phyloP scores from a whole-genome alignment of 495 filamentous ascomycete genomes.

The Penicillium pulvis region DNA sequence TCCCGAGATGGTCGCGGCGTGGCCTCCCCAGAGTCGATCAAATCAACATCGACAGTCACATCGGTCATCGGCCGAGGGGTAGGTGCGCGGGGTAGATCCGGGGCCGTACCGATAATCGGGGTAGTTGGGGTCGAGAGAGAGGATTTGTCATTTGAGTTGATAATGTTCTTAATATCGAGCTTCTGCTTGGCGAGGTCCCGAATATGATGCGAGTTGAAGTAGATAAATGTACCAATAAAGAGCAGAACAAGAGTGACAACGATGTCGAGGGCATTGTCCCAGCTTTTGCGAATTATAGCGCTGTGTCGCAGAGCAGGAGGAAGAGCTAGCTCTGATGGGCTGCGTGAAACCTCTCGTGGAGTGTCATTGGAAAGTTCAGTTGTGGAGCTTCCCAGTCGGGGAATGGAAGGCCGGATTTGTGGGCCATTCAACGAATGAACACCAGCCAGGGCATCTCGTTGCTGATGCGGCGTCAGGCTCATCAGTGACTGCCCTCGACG shows the following conservation, averaged over 20 bases:
- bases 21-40: conserved; percentile 27
- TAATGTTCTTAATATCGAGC: conserved; percentile 55
- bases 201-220: conserved; percentile 52
- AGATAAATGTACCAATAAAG: conserved; percentile 50
- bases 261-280: conserved; percentile 55
- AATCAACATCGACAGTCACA: conserved; percentile 38
- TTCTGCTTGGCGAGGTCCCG: conserved; percentile 52
- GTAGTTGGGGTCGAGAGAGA: conserved; percentile 48
- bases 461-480: conserved; percentile 44
- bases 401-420: conserved; percentile 37
- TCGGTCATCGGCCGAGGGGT: conserved; percentile 30
- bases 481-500: conserved; percentile 43
- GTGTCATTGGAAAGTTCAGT: conserved; percentile 43
- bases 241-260: conserved; percentile 48
- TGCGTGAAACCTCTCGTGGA: conserved; percentile 41
- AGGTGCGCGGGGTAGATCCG: conserved; percentile 30
- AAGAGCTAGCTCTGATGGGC: conserved; percentile 45
- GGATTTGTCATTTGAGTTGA: conserved; percentile 47
- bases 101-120: conserved; percentile 33
- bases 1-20: conserved; percentile 32
- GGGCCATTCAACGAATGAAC: conserved; percentile 53
- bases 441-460: conserved; percentile 53
- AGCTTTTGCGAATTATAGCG: conserved; percentile 55
- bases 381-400: conserved; percentile 36
- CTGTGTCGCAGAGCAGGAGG: conserved; percentile 50